Evolutionary conservation across 192 early-diverging fungal species (phyloP).

Genomic region (Blastocladiella britannica): DNA sequence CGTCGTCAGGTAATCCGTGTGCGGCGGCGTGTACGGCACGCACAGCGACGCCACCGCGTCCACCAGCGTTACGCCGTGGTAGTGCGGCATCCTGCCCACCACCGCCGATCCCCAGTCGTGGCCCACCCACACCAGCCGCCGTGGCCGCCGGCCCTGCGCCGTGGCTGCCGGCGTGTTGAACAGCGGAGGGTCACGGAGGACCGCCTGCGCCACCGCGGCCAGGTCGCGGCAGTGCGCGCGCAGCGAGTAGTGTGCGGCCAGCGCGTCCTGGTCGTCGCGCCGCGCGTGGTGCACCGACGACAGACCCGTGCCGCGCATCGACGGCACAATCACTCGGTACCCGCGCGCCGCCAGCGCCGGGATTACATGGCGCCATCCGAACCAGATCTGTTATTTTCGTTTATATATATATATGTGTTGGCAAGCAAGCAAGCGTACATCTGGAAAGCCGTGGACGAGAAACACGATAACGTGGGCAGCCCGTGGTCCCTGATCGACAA

Average conservation of each 20-base stretch:
- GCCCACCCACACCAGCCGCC: neutral
- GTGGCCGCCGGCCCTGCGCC: too few relatives aligned
- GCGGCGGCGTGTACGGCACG: neutral
- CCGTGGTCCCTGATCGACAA: neutral
- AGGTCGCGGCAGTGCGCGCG: neutral
- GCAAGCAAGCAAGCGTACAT: neutral
- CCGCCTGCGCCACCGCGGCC: neutral
- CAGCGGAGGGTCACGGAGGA: neutral
- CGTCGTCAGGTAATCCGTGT: neutral
- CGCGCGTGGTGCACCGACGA: neutral
- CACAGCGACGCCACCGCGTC: neutral
- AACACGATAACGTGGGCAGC: neutral
- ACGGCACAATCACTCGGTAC: neutral
- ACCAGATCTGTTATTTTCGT: neutral
- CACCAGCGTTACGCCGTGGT: neutral
- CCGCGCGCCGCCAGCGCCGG: neutral
- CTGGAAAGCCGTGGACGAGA: neutral
- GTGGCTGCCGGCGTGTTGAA: too few relatives aligned
- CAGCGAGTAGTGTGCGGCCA: neutral
- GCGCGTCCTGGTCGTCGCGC: neutral
- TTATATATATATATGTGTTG: neutral
- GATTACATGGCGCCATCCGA: neutral
- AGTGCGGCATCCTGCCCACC: neutral
- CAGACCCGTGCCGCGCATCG: neutral
- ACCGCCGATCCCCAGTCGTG: neutral